phyloP scores from a whole-genome alignment of 2,329 filamentous ascomycete genomes.

The Aspergillus novofumigatus region DNA sequence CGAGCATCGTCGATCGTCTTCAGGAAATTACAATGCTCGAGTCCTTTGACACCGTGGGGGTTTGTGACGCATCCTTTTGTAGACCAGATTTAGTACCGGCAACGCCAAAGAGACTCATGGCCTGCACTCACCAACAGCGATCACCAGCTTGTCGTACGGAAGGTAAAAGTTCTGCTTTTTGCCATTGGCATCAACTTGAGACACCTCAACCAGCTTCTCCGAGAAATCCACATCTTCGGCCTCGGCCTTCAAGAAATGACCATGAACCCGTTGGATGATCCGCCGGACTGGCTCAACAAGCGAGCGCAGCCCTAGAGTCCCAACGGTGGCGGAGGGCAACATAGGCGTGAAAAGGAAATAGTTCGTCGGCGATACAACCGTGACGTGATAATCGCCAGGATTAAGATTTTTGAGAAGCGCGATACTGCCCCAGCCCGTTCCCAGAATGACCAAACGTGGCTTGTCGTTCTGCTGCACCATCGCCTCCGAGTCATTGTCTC shows the following conservation, averaged over 20 bases:
- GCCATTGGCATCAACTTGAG: constrained; percentile 66
- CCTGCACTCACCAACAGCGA: constrained; percentile 65
- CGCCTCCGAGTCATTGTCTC: constrained; percentile 75
- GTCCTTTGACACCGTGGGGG: constrained; percentile 88
- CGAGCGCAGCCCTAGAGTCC: constrained; percentile 84
- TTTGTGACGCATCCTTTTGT: constrained; percentile 73
- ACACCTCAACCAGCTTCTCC: constrained; percentile 82
- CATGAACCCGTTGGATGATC: constrained; percentile 71
- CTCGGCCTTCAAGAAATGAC: constrained; percentile 83
- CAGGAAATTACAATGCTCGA: constrained; percentile 90
- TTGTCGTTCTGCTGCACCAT: constrained; percentile 75
- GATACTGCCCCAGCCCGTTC: constrained; percentile 92
- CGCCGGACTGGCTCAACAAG: constrained; percentile 88
- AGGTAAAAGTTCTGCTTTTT: constrained; percentile 82
- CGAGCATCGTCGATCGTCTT: constrained; percentile 94
- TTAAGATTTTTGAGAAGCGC: constrained; percentile 86
- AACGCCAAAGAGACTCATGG: background rate
- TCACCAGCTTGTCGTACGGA: constrained; percentile 92
- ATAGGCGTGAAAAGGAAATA: constrained; percentile 99
- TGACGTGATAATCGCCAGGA: constrained; percentile 91
- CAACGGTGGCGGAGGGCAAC: constrained; percentile 94
- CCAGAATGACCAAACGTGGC: constrained; percentile 85
- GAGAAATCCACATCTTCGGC: constrained; percentile 91
- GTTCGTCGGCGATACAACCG: constrained; percentile 88
- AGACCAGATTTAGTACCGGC: constrained; percentile 6